Evolutionary conservation across 169 alveolate species (phyloP), one percentile per base, ranked within the genome.

Genomic region (Plasmodium coatneyi): DNA sequence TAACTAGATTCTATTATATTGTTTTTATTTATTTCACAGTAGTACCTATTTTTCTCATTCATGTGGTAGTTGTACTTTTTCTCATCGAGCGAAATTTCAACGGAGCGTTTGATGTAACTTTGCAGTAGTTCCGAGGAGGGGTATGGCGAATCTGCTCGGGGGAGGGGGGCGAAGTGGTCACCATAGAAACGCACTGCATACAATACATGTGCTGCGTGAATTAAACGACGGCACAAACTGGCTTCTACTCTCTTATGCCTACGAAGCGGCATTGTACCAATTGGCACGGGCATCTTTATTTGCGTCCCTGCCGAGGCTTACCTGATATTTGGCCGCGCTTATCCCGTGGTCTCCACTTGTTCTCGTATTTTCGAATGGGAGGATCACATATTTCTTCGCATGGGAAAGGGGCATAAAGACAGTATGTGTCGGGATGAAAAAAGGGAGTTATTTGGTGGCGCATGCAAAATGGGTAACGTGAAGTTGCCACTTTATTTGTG

Each of bases 311-410:
- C 74, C 30, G 16, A 66, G 76, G 32, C 39, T 9, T 66, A 83
- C 92, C 92, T 36, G 98, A 96, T 78, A 96, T 95, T 92, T 93
- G 97, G 3, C 98, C 98, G 39, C 98, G 80, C 22, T 97, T 92
- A 80, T 97, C 98, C 78, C 96, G 95, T 2, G 98, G 98, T 84
- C 96, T 95, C 98, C 98, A 97, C 86, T 97, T 97, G 96, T 97
- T 97, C 72, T 97, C 98, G 39, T 97, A 97, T 30, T 96, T 92
- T 32, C 98, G 81, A 60, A 95, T 92, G 19, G 98, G 98, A 2
- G 98, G 98, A 52, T 97, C 98, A 49, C 98, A 97, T 30, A 96
- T 96, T 60, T 93, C 96, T 95, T 80, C 14, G 16, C 28, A 71
- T 71, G 70, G 22, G 19, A 30, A 49, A 72, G 78, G 25, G 14